Base-by-base conservation (phyloP, 2,329 filamentous ascomycete species). In the Colletotrichum lindemuthianum region DNA sequence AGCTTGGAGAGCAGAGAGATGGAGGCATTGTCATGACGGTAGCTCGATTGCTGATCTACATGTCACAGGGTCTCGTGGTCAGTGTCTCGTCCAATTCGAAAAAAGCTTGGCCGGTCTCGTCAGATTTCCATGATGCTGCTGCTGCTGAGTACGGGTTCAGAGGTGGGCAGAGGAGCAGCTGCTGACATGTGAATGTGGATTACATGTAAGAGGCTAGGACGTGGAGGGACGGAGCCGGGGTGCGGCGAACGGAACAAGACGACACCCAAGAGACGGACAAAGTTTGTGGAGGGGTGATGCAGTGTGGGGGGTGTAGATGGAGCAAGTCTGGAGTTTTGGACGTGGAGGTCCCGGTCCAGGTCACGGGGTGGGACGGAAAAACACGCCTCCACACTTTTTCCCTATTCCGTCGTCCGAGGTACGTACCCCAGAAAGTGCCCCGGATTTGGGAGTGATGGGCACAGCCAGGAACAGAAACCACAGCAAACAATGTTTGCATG, bases 31-130 rank as follows among this genome's bases (percentile, higher is more conserved):
- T 77, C 75, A 59, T 74, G 69, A 67, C 75, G 74, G 67, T 77
- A 77, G 40, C 73, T 74, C 60, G 75, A 75, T 63, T 75, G 75
- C 69, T 79, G 77, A 68, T 79, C 77, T 79, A 63, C 47, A 32
- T 43, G 45, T 41, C 39, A 45, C 34, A 64, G 36, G 67, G 71
- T 76, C 69, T 40, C 70, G 70, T 75, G 74, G 76, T 78, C 72
- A 78, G 76, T 41, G 41, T 39, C 52, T 67, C 54, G 64, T 58
- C 32, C 36, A 39, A 8, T 36, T 48, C 32, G 40, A 10, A 7
- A 16, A 8, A n/a, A 33, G 37, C 24, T 48, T 51, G 32, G 45
- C 34, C 40, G 45, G 24, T 24, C 40, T 44, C 47, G 45, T 54
- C 36, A 33, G 37, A 58, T 36, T 59, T 37, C 32, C 40, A 50